Percentiles rank a stretch among this genome's conserved stretches.
These are phyloP conservation scores for Mortierella claussenii DNA, from an alignment of 192 early-diverging fungal species.

Conservation along the genomic window DNA sequence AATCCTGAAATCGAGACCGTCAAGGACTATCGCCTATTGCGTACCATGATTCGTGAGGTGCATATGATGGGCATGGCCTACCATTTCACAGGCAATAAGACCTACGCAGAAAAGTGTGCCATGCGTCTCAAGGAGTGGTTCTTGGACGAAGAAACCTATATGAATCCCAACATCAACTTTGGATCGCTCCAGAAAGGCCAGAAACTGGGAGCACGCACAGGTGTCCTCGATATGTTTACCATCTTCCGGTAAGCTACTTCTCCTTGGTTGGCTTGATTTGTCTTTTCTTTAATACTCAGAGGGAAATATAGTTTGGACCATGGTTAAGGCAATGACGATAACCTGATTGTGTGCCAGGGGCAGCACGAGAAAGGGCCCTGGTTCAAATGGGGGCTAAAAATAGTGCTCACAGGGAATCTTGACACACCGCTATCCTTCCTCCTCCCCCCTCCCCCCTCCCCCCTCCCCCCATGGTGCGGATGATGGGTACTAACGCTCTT, in stretches of 20 bases:
- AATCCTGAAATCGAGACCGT: slow-evolving; percentile 66
- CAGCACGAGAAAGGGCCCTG: too few relatives aligned
- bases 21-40: slow-evolving; percentile 50
- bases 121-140: slow-evolving; percentile 63
- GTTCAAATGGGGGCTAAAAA: too few relatives aligned
- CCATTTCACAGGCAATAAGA: slow-evolving; percentile 60
- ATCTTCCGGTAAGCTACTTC: slow-evolving; percentile 43
- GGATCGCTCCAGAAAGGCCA: slow-evolving; percentile 60
- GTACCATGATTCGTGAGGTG: slow-evolving; percentile 55
- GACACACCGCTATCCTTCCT: too few relatives aligned
- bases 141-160: slow-evolving; percentile 62
- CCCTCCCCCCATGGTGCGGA: too few relatives aligned
- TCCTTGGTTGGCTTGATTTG: too few relatives aligned
- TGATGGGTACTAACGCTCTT: too few relatives aligned
- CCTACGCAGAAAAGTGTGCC: slow-evolving; percentile 55
- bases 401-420: too few relatives aligned
- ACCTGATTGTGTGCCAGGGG: too few relatives aligned
- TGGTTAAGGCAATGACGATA: too few relatives aligned
- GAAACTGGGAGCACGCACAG: slow-evolving; percentile 45
- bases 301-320: too few relatives aligned
- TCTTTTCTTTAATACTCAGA: too few relatives aligned
- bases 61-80: slow-evolving; percentile 63
- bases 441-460: too few relatives aligned
- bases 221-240: slow-evolving; percentile 60
- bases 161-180: slow-evolving; percentile 72